phyloP scores from a whole-genome alignment of 192 early-diverging fungal species.

The Gryganskiella cystojenkinii region DNA sequence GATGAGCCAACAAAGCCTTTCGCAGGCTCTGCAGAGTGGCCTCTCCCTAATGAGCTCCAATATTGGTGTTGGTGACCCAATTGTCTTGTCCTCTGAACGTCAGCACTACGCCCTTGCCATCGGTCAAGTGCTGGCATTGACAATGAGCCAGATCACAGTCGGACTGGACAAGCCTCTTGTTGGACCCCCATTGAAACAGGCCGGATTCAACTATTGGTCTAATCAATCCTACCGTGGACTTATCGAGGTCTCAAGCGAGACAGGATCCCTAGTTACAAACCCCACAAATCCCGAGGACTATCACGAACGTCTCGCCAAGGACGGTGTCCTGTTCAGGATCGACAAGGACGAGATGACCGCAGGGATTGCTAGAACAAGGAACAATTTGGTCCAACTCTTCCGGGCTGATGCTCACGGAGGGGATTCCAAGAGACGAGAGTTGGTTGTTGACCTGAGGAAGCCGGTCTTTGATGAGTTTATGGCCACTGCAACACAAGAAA shows the following conservation, averaged over 20 bases:
- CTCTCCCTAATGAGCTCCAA: conserved; percentile 56
- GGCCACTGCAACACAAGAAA: background rate
- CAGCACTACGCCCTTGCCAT: conserved; percentile 80
- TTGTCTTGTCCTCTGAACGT: conserved; percentile 82
- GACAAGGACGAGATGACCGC: conserved; percentile 86
- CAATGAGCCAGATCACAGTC: conserved; percentile 60
- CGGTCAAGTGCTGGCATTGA: conserved; percentile 75
- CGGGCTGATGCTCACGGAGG: conserved; percentile 54
- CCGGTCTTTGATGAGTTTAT: conserved; percentile 70
- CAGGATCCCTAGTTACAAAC: background rate
- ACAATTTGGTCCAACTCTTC: conserved; percentile 84
- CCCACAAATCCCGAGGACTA: conserved; percentile 3
- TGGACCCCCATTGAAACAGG: conserved; percentile 67
- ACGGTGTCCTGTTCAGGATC: conserved; percentile 69
- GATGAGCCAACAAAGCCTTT: conserved; percentile 24
- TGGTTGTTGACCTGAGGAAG: conserved; percentile 83
- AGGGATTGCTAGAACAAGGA: conserved; percentile 74
- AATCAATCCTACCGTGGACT: conserved; percentile 72
- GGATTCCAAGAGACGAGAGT: conserved; percentile 63
- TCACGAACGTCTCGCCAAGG: conserved; percentile 42
- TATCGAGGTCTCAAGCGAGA: conserved; percentile 10
- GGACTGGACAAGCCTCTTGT: conserved; percentile 71
- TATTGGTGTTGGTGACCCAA: conserved; percentile 77
- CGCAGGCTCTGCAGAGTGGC: conserved; percentile 23
- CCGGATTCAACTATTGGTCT: conserved; percentile 60